Evolutionary conservation across 192 early-diverging fungal genomes (phyloP).

Genomic region (Coemansia sp.): DNA sequence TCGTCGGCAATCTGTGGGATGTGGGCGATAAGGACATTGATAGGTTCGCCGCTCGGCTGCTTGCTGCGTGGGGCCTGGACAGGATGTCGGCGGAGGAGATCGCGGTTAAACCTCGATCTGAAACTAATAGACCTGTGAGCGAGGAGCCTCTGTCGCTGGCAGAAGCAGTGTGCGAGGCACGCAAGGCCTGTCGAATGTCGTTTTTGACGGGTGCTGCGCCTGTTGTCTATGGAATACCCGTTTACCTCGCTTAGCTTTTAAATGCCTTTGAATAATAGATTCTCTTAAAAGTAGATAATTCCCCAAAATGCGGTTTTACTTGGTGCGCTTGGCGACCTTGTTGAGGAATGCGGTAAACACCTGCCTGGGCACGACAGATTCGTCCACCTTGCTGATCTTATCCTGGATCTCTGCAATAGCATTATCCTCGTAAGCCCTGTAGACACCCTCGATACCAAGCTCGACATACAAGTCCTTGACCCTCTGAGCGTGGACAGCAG

Average conservation of each 20-base stretch:
- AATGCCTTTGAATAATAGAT: neutral
- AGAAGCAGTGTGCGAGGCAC: slow-evolving; percentile 69
- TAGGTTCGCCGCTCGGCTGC: slow-evolving; percentile 69
- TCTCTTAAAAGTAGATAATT: neutral
- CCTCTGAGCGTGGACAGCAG: slow-evolving; percentile 65
- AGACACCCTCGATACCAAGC: slow-evolving; percentile 74
- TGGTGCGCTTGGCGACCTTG: slow-evolving; percentile 92
- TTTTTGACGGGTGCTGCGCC: slow-evolving; percentile 91
- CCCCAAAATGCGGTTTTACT: slow-evolving; percentile 49
- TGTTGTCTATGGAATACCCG: slow-evolving; percentile 90
- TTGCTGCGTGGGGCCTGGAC: slow-evolving; percentile 71
- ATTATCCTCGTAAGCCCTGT: slow-evolving; percentile 87
- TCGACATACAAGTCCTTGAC: slow-evolving; percentile 86
- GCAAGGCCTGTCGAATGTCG: slow-evolving; percentile 71
- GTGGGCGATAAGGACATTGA: slow-evolving; percentile 97
- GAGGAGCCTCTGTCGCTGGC: slow-evolving; percentile 58
- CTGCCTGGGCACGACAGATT: slow-evolving; percentile 71
- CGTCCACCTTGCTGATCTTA: slow-evolving; percentile 81
- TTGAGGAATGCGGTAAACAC: slow-evolving; percentile 92
- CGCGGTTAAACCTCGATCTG: slow-evolving; percentile 9
- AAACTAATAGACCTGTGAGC: neutral
- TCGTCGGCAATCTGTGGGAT: slow-evolving; percentile 97
- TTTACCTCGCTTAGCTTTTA: slow-evolving; percentile 20
- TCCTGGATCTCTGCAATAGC: slow-evolving; percentile 67
- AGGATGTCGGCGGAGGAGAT: slow-evolving; percentile 9